These are phyloP conservation scores for Oryza meyeriana DNA, from an alignment of 176 grass and related monocot genomes.

Conservation along the genomic window DNA sequence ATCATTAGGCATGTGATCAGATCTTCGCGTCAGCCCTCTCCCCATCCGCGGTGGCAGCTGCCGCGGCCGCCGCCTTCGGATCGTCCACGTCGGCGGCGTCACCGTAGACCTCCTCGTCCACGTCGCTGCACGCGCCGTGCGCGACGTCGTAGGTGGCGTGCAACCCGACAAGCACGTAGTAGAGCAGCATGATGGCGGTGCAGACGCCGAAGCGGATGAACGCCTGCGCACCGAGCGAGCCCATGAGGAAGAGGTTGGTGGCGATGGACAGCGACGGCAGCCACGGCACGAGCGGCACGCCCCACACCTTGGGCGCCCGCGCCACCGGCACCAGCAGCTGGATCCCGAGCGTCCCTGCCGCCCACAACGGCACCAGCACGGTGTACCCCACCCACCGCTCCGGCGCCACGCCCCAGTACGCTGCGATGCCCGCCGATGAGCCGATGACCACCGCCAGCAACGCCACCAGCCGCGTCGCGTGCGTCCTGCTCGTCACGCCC, in stretches of 20 bases:
- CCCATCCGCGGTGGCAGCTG: constrained; percentile 19
- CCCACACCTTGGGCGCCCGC: constrained; percentile 70
- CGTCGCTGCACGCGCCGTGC: constrained; percentile 35
- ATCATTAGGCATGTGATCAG: not conserved
- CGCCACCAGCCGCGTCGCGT: constrained; percentile 38
- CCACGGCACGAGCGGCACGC: constrained; percentile 90
- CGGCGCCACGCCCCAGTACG: constrained; percentile 61
- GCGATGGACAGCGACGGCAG: constrained; percentile 95
- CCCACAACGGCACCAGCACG: constrained; percentile 68
- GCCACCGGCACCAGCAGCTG: constrained; percentile 59
- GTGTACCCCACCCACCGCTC: constrained; percentile 57
- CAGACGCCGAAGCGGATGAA: constrained; percentile 75
- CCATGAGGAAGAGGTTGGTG: constrained; percentile 96
- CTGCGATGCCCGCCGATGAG: constrained; percentile 65
- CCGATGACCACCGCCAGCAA: constrained; percentile 44
- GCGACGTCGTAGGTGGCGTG: constrained; percentile 94
- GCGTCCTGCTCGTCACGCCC: constrained; percentile 50
- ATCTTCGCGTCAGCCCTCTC: constrained; percentile 33
- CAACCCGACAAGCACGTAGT: constrained; percentile 80
- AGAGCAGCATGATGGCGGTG: constrained; percentile 74
- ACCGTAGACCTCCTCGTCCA: not conserved
- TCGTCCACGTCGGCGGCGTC: not conserved
- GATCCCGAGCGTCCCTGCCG: constrained; percentile 58
- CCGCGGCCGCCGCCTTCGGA: not conserved
- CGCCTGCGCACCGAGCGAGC: constrained; percentile 62